phyloP scores from a whole-genome alignment of 331 rosid species.

The Pyracantha coccinea region DNA sequence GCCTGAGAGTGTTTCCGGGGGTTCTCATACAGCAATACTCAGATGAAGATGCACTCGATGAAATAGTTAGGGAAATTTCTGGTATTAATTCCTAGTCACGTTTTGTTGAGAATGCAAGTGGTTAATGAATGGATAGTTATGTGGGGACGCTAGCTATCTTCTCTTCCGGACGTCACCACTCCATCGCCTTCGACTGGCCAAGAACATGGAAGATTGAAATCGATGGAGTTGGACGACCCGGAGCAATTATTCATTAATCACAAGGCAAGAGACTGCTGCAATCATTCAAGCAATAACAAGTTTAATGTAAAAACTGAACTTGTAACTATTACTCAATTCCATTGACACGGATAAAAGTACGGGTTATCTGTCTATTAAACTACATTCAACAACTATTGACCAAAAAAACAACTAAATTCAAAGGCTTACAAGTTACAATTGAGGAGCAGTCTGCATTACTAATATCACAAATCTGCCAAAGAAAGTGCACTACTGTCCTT shows the following conservation, averaged over 20 bases:
- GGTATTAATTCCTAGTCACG: slow-evolving; percentile 25
- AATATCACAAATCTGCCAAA: slow-evolving; percentile 23
- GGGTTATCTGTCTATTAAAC: background rate
- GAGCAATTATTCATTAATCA: no score
- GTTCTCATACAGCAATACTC: slow-evolving; percentile 49
- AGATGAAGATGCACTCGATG: slow-evolving; percentile 44
- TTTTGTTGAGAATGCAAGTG: background rate
- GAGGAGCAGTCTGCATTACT: slow-evolving; percentile 11
- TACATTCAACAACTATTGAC: background rate
- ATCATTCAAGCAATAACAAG: no score
- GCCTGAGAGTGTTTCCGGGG: slow-evolving; percentile 49
- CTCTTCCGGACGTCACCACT: no score
- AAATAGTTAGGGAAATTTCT: slow-evolving; percentile 35
- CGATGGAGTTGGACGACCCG: no score
- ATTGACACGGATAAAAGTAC: background rate
- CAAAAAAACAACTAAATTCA: background rate
- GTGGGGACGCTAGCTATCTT: no score
- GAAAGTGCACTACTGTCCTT: slow-evolving; percentile 49
- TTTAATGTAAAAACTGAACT: background rate
- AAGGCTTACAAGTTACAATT: slow-evolving; percentile 19
- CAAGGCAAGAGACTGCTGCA: no score
- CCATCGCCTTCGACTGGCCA: no score
- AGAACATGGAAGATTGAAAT: no score
- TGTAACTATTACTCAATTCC: background rate
- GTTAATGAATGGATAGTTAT: background rate